Conservation (phyloP, 306 rosid species). For the Calophaca sinica region DNA sequence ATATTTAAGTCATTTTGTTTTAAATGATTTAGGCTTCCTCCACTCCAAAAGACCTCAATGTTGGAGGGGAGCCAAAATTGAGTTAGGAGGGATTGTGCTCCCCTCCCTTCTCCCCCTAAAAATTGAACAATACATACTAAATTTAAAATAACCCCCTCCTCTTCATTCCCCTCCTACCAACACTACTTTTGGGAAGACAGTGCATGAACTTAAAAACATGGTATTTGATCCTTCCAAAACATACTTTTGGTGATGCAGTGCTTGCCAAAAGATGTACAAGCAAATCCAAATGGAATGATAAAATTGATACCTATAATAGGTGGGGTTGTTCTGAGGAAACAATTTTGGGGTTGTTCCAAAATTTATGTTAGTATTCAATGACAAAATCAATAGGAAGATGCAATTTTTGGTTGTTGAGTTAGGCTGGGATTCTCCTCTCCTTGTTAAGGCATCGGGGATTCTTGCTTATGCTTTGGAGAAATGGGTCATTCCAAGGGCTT, state of each 20-base stretch:
- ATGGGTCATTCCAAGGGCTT: slow-evolving; percentile 62
- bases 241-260: slow-evolving; percentile 43
- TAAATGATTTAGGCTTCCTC: too few species aligned
- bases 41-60: too few species aligned
- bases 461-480: slow-evolving; percentile 35
- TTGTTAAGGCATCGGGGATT: slow-evolving; percentile 10
- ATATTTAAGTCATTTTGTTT: too few species aligned
- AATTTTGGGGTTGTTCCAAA: slow-evolving; percentile 45
- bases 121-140: too few species aligned
- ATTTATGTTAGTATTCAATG: slow-evolving; percentile 48
- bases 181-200: not conserved
- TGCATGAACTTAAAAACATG: slow-evolving; percentile 48
- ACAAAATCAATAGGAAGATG: slow-evolving; percentile 56
- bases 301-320: slow-evolving; percentile 48
- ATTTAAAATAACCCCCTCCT: too few species aligned
- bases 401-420: slow-evolving; percentile 53
- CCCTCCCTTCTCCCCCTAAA: too few species aligned
- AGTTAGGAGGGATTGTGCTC: too few species aligned
- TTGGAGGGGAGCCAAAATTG: too few species aligned
- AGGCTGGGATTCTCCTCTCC: slow-evolving; percentile 46
- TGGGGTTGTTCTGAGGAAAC: slow-evolving; percentile 74
- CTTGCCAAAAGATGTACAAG: slow-evolving; percentile 29
- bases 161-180: too few species aligned
- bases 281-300: slow-evolving; percentile 54
- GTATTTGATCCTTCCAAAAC: slow-evolving; percentile 50